Conservation (phyloP, 2,329 filamentous ascomycete species). For the Fusarium penzigii region DNA sequence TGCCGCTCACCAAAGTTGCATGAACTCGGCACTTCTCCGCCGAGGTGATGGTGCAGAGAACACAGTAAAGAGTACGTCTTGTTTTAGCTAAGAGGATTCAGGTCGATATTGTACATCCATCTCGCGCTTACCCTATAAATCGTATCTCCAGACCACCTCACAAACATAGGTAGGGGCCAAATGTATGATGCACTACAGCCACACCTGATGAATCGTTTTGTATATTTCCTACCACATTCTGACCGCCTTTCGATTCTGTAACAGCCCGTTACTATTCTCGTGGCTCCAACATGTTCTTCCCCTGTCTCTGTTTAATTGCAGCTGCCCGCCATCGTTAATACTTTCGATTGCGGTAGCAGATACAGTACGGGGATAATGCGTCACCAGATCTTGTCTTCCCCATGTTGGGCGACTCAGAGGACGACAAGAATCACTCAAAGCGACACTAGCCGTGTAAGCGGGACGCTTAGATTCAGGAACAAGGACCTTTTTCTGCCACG, state of each 20-base stretch:
- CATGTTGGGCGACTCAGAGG: background rate
- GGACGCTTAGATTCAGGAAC: constrained; percentile 29
- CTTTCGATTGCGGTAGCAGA: no score
- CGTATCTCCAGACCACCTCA: no score
- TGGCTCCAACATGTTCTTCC: no score
- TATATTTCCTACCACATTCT: background rate
- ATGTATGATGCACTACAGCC: background rate
- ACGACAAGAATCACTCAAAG: constrained; percentile 6
- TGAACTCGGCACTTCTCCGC: constrained; percentile 22
- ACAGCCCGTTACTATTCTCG: background rate
- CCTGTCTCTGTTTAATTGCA: no score
- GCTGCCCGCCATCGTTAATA: no score
- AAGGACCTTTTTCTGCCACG: constrained; percentile 19
- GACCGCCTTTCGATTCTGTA: background rate
- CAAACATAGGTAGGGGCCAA: no score
- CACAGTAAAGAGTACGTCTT: no score
- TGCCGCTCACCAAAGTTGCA: constrained; percentile 17
- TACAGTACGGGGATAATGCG: background rate
- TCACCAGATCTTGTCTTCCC: background rate
- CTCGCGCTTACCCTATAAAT: no score
- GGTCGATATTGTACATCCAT: no score
- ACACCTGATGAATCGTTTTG: background rate
- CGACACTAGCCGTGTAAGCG: constrained; percentile 14
- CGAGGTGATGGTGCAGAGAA: background rate
- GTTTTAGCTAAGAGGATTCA: no score